A percentile compares a stretch with the other conserved stretches of the same genome.
Evolutionary conservation across 345 rosid genomes (phyloP).

Genomic region (Sisymbrium altissimum): DNA sequence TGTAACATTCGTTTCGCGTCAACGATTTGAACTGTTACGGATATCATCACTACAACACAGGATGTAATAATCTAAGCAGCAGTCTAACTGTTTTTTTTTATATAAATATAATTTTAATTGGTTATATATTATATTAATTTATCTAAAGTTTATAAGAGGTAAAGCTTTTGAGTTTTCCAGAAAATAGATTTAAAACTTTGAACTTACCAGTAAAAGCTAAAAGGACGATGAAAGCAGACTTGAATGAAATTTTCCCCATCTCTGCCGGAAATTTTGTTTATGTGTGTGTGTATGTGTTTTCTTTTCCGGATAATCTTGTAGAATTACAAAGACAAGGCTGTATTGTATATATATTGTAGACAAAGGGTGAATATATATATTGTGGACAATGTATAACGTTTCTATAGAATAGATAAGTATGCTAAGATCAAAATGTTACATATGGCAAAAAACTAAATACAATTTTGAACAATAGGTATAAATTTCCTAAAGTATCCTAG

Average conservation of each 20-base stretch:
- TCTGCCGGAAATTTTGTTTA: no score
- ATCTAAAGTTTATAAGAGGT: not conserved
- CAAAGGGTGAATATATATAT: not conserved
- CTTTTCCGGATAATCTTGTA: not conserved
- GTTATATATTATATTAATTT: not conserved
- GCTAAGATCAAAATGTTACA: not conserved
- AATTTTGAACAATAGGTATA: not conserved
- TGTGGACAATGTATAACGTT: not conserved
- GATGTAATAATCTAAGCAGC: not conserved
- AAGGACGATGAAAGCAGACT: not conserved
- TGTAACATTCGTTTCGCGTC: conserved; percentile 5
- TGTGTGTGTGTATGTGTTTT: no score
- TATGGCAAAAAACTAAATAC: not conserved
- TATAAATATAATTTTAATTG: no score
- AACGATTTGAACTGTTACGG: not conserved
- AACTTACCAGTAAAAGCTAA: conserved; percentile 15
- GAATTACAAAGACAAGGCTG: not conserved
- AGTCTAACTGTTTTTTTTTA: not conserved
- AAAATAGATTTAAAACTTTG: not conserved
- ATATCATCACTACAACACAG: conserved; percentile 16
- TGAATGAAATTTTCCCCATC: not conserved
- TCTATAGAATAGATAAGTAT: not conserved
- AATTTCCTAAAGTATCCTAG: not conserved
- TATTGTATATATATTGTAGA: no score
- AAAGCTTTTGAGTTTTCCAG: not conserved